These are phyloP conservation scores for Scytalidium sp. DNA, from an alignment of 2,329 filamentous ascomycete genomes.

Conservation along the genomic window DNA sequence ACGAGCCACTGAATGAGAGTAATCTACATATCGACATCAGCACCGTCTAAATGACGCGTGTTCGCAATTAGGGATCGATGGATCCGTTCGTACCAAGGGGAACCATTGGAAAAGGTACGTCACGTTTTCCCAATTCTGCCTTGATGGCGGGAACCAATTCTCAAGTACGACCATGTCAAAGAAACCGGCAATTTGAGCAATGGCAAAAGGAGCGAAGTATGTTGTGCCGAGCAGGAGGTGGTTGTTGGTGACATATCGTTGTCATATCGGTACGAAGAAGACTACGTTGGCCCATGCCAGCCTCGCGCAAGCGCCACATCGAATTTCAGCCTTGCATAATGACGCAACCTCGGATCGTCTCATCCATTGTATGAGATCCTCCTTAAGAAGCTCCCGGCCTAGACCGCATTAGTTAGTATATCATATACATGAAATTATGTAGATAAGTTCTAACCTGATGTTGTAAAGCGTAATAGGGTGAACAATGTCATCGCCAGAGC, in stretches of 20 bases:
- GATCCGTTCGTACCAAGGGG: slow-evolving; percentile 35
- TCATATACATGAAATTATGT: neutral
- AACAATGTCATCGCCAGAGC: neutral
- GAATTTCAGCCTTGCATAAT: neutral
- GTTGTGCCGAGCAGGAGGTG: neutral
- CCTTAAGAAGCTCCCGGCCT: neutral
- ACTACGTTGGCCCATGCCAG: neutral
- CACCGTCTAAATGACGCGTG: no score
- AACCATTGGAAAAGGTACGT: slow-evolving; percentile 53
- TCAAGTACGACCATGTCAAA: slow-evolving; percentile 25
- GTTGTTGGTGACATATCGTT: neutral
- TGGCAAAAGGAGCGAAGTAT: neutral
- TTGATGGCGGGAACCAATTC: slow-evolving; percentile 49
- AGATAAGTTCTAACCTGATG: no score
- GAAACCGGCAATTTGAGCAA: neutral
- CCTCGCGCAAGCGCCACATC: neutral
- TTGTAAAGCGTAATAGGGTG: neutral
- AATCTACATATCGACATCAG: slow-evolving; percentile 50
- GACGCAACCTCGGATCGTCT: neutral
- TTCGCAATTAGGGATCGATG: neutral
- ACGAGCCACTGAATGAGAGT: slow-evolving; percentile 69
- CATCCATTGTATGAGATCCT: no score
- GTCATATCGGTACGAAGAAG: neutral
- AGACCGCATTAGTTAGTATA: neutral
- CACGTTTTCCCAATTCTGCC: slow-evolving; percentile 54